These are phyloP conservation scores for Marasmius oreades DNA, from an alignment of 1,284 basidiomycete genomes.

Conservation along the genomic window DNA sequence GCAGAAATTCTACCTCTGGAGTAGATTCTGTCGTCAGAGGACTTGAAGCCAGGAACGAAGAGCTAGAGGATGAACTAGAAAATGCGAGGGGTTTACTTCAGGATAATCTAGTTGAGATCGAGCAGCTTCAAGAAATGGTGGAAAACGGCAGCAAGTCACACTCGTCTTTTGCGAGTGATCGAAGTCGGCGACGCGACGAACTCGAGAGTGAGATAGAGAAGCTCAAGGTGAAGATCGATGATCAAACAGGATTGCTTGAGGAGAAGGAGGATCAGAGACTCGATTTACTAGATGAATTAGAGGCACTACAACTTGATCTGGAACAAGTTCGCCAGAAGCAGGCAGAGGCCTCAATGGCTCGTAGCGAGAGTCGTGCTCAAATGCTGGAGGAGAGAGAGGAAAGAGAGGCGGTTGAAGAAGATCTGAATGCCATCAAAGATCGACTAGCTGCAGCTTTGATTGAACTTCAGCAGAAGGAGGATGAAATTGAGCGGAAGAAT, in stretches of 20 bases:
- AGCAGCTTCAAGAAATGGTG: conserved; percentile 59
- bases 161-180: conserved; percentile 26
- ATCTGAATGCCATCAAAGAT: conserved; percentile 69
- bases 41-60: conserved; percentile 54
- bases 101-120: conserved; percentile 75
- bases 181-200: conserved; percentile 34
- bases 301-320: conserved; percentile 59
- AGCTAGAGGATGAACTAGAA: conserved; percentile 71
- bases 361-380: conserved; percentile 68
- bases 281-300: conserved; percentile 61
- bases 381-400: conserved; percentile 67
- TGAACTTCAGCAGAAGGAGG: conserved; percentile 79
- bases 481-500: conserved; percentile 73
- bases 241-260: conserved; percentile 53
- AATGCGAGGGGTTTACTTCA: conserved; percentile 62
- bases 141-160: conserved; percentile 46
- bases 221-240: conserved; percentile 65
- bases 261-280: conserved; percentile 69
- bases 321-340: conserved; percentile 63
- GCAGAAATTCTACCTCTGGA: conserved; percentile 28
- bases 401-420: conserved; percentile 69
- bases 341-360: conserved; percentile 59
- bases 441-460: conserved; percentile 75
- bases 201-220: conserved; percentile 48
- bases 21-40: conserved; percentile 47